Base-by-base conservation (phyloP, 495 filamentous ascomycete genomes). In the Haplographium delicatum region DNA sequence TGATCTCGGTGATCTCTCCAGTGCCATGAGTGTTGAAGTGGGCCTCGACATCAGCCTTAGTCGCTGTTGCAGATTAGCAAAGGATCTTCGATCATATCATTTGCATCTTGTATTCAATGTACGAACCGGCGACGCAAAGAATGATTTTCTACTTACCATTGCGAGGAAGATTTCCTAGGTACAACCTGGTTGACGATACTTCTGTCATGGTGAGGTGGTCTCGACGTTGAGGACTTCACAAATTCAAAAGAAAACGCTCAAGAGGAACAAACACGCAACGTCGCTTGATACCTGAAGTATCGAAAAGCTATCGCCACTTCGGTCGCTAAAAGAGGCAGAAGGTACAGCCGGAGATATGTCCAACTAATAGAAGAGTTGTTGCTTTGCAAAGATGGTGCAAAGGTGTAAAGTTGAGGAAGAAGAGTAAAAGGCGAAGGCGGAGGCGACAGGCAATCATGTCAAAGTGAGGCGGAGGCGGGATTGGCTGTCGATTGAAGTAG, bases 1-100 rank as follows among this genome's bases (percentile, higher is more conserved):
- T 98, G 76, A 98, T 90, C 73, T 98, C 93, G 50, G 84, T 91
- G 60, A 98, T 96, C 67, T 95, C 91, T 56, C 93, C 93, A 58
- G 89, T 89, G 54, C 91, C 93, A 81, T 96, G 88, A 61, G 81
- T 88, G 61, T 85, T 85, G 71, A 98, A 98, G 69, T 97, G 93
- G 58, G 86, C 82, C 70, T 96, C 91, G 64, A 98, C 85, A 63
- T 97, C 94, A 66, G 84, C 82, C 73, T 97, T 97, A 66, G 90
- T 95, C 61, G 88, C 91, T 96, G 71, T 38, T 9, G 19, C 5
- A 15, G 20, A 28, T 61, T 28, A 61, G 47, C 38, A 39, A 31
- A 19, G 24, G 25, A 26, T 26, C 27, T 44, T 23, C 10, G 9
- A 41, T 11, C 13, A 16, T 37, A 20, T 13, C n/a, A 18, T 28